phyloP scores from a whole-genome alignment of 805 yeast genomes.

The Candida boidinii region DNA sequence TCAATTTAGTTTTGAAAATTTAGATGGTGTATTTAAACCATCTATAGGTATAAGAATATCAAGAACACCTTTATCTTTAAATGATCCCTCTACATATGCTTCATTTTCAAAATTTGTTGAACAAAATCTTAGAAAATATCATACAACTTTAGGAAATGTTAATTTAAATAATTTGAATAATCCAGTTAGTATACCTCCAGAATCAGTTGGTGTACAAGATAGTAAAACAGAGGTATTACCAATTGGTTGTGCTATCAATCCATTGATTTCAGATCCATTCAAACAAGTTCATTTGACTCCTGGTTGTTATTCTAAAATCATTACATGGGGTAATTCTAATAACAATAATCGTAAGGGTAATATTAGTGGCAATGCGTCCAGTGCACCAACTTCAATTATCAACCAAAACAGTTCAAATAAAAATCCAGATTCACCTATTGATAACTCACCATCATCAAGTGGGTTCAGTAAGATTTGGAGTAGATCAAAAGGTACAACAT shows the following conservation, averaged over 20 bases:
- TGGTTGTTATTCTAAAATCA: slow-evolving; percentile 33
- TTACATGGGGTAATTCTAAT: slow-evolving; percentile 6
- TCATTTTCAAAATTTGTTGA: slow-evolving; percentile 43
- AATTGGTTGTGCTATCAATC: slow-evolving; percentile 47
- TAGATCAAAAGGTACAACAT: slow-evolving; percentile 7
- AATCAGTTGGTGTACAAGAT: slow-evolving; percentile 22
- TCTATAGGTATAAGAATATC: slow-evolving; percentile 25
- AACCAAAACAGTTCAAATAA: slow-evolving; percentile 9
- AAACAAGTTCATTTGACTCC: slow-evolving; percentile 45
- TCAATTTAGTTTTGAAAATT: slow-evolving; percentile 23
- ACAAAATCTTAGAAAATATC: slow-evolving; percentile 28
- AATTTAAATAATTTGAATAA: slow-evolving; percentile 32
- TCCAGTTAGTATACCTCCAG: slow-evolving; percentile 26
- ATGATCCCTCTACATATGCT: slow-evolving; percentile 43
- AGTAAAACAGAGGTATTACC: slow-evolving; percentile 26
- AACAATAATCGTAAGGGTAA: background rate
- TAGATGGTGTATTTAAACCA: slow-evolving; percentile 23
- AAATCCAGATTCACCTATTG: slow-evolving; percentile 1
- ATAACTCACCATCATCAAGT: background rate
- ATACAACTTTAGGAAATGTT: slow-evolving; percentile 25
- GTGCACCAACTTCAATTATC: too few species aligned
- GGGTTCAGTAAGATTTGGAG: slow-evolving; percentile 6
- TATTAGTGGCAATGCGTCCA: background rate
- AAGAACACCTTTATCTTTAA: slow-evolving; percentile 27
- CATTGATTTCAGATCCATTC: slow-evolving; percentile 44